phyloP scores from a whole-genome alignment of 306 rosid genomes.

The Rosa rugosa region DNA sequence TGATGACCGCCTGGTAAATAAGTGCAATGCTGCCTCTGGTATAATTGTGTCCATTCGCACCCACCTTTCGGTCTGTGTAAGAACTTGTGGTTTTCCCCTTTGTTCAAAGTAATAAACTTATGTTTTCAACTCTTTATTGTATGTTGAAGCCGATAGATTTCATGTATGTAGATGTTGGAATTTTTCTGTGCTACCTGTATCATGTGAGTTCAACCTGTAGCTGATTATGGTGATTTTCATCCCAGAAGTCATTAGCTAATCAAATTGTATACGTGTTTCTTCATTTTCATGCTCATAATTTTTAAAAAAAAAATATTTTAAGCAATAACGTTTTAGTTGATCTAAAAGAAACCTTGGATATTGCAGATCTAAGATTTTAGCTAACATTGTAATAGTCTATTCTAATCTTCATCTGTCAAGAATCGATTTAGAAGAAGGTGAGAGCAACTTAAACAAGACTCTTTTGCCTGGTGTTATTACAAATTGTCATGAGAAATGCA shows the following conservation, averaged over 20 bases:
- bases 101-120: not conserved
- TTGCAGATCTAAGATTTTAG: not conserved
- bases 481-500: not conserved
- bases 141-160: not conserved
- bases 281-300: not conserved
- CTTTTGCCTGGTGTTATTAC: not conserved
- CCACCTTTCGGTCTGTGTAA: not conserved
- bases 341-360: not conserved
- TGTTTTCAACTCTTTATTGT: conserved; percentile 7
- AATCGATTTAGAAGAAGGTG: not conserved
- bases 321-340: not conserved
- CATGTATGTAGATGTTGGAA: not conserved
- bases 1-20: conserved; percentile 13
- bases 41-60: conserved; percentile 12
- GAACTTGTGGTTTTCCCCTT: not conserved
- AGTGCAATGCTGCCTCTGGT: conserved; percentile 14
- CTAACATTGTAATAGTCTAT: not conserved
- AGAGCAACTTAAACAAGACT: not conserved
- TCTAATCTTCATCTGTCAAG: not conserved
- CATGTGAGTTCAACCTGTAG: not conserved
- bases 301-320: too few relatives aligned
- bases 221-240: not conserved
- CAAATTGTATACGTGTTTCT: not conserved
- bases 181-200: not conserved
- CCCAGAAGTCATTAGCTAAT: not conserved